These are phyloP conservation scores for Fusarium floridanum DNA, from an alignment of 2,329 filamentous ascomycete genomes.

Conservation along the genomic window DNA sequence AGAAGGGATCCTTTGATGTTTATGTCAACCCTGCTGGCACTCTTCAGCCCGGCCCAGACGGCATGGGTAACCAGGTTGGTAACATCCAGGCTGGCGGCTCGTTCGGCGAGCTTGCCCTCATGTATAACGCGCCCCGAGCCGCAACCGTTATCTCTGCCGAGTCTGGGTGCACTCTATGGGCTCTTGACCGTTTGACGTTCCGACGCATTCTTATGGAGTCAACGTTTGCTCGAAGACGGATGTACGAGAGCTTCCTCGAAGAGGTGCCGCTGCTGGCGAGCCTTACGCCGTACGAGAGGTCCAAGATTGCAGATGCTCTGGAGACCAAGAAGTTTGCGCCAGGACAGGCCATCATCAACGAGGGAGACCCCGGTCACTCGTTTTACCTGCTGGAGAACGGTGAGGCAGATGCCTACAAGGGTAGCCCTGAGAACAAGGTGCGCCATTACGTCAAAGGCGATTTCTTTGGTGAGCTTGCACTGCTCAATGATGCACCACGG, in stretches of 20 bases:
- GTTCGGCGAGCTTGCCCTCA: constrained; percentile 95
- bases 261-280: constrained; percentile 88
- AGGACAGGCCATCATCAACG: constrained; percentile 86
- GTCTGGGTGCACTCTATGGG: constrained; percentile 86
- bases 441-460: constrained; percentile 91
- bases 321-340: constrained; percentile 88
- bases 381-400: constrained; percentile 94
- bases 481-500: constrained; percentile 93
- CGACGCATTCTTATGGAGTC: constrained; percentile 98
- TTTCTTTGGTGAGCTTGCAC: constrained; percentile 95
- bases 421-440: constrained; percentile 76
- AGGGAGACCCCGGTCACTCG: constrained; percentile 90
- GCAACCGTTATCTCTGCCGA: constrained; percentile 92
- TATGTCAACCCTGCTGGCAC: constrained; percentile 85
- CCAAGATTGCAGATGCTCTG: constrained; percentile 96
- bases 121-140: constrained; percentile 98
- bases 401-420: constrained; percentile 87
- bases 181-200: constrained; percentile 94
- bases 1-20: constrained; percentile 90
- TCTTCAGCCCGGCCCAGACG: constrained; percentile 83
- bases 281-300: constrained; percentile 91
- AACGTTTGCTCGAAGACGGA: constrained; percentile 92
- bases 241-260: constrained; percentile 97
- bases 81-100: constrained; percentile 89
- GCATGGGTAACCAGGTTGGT: constrained; percentile 85